phyloP scores from a whole-genome alignment of 2,329 filamentous ascomycete species.

The Botryosphaeria agaves region DNA sequence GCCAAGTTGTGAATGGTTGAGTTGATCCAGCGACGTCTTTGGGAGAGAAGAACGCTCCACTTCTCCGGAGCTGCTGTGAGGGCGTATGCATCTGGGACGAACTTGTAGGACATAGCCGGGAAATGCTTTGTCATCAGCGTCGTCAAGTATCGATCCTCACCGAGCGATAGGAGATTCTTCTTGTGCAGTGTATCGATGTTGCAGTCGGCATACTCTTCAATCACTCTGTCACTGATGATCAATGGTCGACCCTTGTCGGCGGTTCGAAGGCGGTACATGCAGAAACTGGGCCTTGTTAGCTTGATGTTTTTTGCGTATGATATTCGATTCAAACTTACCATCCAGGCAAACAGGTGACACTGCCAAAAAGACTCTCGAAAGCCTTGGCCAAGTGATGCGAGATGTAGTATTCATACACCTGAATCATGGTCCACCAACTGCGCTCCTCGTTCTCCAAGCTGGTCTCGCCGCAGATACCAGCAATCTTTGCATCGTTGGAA shows the following conservation, averaged over 20 bases:
- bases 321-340: conserved; percentile 45
- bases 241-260: conserved; percentile 87
- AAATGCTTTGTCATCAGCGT: conserved; percentile 98
- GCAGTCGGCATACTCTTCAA: conserved; percentile 76
- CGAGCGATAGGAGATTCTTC: conserved; percentile 82
- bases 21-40: conserved; percentile 98
- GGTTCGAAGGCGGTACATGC: conserved; percentile 93
- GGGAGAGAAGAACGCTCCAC: conserved; percentile 89
- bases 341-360: conserved; percentile 95
- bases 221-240: conserved; percentile 78
- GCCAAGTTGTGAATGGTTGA: conserved; percentile 94
- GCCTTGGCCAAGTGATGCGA: conserved; percentile 94
- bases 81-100: conserved; percentile 81
- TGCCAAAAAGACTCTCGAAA: conserved; percentile 94
- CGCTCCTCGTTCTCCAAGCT: conserved; percentile 88
- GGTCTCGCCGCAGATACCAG: conserved; percentile 93
- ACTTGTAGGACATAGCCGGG: conserved; percentile 90
- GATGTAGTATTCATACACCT: conserved; percentile 99
- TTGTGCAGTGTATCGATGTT: conserved; percentile 88
- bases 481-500: conserved; percentile 87
- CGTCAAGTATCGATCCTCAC: conserved; percentile 93
- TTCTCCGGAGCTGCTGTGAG: conserved; percentile 86
- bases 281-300: conserved; percentile 50
- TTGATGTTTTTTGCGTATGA: background rate
- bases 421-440: conserved; percentile 99